These are phyloP conservation scores for Suillus placidus DNA, from an alignment of 768 basidiomycete species.

Conservation along the genomic window DNA sequence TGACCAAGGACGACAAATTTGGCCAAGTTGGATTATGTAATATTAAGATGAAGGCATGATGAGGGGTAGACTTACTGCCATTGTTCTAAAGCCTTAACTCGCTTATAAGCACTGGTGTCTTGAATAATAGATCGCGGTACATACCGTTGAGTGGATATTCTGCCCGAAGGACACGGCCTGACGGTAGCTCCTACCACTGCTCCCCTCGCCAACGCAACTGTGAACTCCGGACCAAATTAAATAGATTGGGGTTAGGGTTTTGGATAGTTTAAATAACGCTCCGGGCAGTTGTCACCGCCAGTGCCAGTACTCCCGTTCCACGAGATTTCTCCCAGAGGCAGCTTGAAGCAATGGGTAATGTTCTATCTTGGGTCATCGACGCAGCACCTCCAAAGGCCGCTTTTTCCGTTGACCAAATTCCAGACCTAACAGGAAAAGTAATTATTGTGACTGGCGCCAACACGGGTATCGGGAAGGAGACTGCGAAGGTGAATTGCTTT, in stretches of 20 bases:
- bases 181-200: too few relatives aligned
- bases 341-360: conserved; percentile 11
- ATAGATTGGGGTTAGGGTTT: not conserved
- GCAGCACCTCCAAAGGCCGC: conserved; percentile 27
- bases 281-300: not conserved
- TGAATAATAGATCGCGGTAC: too few relatives aligned
- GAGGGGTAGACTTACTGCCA: too few relatives aligned
- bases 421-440: conserved; percentile 38
- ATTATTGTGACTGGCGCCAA: conserved; percentile 39
- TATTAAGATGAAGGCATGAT: too few relatives aligned
- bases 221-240: too few relatives aligned
- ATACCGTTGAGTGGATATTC: too few relatives aligned
- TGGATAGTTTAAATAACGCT: not conserved
- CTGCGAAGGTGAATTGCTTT: conserved; percentile 18
- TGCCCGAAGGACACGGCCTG: too few relatives aligned
- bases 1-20: too few relatives aligned
- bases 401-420: conserved; percentile 34
- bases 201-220: too few relatives aligned
- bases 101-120: too few relatives aligned
- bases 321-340: not conserved
- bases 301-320: not conserved
- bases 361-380: conserved; percentile 15
- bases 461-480: conserved; percentile 34
- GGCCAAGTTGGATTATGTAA: too few relatives aligned
- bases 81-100: too few relatives aligned